Evolutionary conservation across 176 grass and related monocot species (phyloP).

Genomic region (Carex parvula): DNA sequence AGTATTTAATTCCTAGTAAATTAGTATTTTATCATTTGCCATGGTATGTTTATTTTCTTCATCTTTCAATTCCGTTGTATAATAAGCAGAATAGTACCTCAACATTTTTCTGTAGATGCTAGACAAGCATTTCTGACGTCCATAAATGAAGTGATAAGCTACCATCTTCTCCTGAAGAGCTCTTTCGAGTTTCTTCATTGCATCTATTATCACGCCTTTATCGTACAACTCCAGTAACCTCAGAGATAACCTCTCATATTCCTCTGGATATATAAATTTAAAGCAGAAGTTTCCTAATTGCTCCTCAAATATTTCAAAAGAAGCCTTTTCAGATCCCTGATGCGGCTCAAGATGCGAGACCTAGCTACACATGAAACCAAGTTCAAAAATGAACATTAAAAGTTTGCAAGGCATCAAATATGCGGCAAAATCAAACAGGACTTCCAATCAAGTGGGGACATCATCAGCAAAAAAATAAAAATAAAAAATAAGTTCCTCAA

Average conservation of each 20-base stretch:
- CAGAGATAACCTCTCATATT: conserved; percentile 50
- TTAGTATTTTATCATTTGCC: neutral
- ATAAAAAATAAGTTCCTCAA: neutral
- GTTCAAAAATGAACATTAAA: neutral
- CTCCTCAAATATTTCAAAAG: conserved; percentile 80
- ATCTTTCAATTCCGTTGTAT: neutral
- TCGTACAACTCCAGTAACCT: conserved; percentile 49
- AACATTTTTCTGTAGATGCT: conserved; percentile 85
- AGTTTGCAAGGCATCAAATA: neutral
- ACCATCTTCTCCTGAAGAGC: conserved; percentile 58
- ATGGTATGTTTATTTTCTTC: neutral
- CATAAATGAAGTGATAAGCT: conserved; percentile 51
- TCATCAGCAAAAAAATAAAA: no score
- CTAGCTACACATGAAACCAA: conserved; percentile 17
- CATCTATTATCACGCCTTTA: conserved; percentile 58
- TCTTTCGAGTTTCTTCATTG: conserved; percentile 51
- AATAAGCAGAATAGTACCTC: conserved; percentile 37
- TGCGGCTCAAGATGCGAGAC: conserved; percentile 18
- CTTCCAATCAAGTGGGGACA: neutral
- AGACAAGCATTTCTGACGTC: conserved; percentile 75
- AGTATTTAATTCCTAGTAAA: neutral
- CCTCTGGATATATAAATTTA: conserved; percentile 57
- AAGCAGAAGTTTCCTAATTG: conserved; percentile 79
- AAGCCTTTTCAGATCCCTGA: conserved; percentile 66
- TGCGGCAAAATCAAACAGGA: neutral